Base-by-base conservation (phyloP, 2,329 filamentous ascomycete species). In the Diatrype stigma region DNA sequence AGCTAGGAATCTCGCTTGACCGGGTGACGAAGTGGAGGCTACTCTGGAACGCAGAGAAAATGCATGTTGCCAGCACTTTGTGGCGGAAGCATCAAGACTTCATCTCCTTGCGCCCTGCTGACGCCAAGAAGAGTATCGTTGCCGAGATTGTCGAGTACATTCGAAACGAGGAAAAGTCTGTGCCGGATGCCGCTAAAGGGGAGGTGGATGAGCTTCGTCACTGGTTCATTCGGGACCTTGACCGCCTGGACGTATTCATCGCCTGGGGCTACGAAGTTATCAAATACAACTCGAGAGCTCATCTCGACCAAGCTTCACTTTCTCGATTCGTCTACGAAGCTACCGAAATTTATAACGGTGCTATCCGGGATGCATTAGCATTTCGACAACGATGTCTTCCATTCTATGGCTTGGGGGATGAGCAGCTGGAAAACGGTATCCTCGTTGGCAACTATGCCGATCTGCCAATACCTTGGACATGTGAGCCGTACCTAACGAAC, bases 21-120 rank as follows among this genome's bases (percentile, higher is more conserved):
- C 81, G 83, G 38, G 73, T 73, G 22, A 85, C 85, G 1, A 84
- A 85, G 59, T 97, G 92, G 91, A 78, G 80, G 55, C 71, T 99
- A 30, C 74, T 99, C n/a, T 89, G 85, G 77, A 85, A 93, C 62
- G 93, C 93, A 0, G 94, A 99, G 68, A 96, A 92, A 69, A 80
- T 97, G 72, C 84, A 87, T 42, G 89, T 91, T 34, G 90, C 90
- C 17, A 79, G 81, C 53, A 78, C 84, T 44, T 77, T 97, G 35
- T 97, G 93, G 91, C 85, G 84, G 55, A 77, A 82, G 48, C 90
- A 96, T 62, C 89, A 96, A 63, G 73, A 76, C 7, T 86, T 86
- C 47, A 77, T 85, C 7, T 76, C 80, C 47, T 76, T 75, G 47
- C 80, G 82, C 10, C 74, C 81, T 14, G 74, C 77, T 17, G 80